Evolutionary conservation across 2,329 filamentous ascomycete species (phyloP), one percentile per base, ranked within the genome.

Genomic region (Trichoderma afroharzianum): DNA sequence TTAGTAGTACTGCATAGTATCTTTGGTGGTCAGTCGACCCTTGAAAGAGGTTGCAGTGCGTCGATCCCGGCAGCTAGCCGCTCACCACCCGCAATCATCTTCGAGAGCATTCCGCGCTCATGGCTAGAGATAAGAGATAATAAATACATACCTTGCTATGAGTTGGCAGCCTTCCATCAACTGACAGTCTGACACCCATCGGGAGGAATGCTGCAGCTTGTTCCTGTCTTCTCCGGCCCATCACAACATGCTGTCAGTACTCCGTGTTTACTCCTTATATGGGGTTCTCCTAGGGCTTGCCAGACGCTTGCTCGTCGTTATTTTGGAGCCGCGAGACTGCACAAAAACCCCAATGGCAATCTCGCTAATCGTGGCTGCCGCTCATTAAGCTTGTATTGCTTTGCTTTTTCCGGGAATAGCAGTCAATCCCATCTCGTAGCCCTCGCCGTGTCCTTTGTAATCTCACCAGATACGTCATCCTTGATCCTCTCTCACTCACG

Each of bases 321-420:
- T 11, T 32, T 57, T 24, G 26, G 30, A 57, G 21, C 39, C 43
- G 21, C 8, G 14, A 64, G 12, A 53, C 50, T 11, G 14, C 63
- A 18, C 30, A 26, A 47, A 47, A 32, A 43, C 55, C 15, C 36
- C 30, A 59, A 61, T n/a, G 8, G 8, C 36, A 68, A 68, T 68
- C 55, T 68, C 66, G 66, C 66, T 68, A 68, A 68, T 68, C 66
- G 53, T 43, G 21, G 53, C 64, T 39, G 64, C 64, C 53, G 33
- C 66, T 47, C 66, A 26, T 53, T 36, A 64, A 64, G 59, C 43
- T 53, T 55, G 14, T n/a, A 8, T 68, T 47, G 12, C 12, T 33
- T 64, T 53, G 14, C n/a, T 33, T 53, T 53, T 61, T 32, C 21
- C 24, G 18, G 50, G 6, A 57, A 43, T 57, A 21, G 15, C 30